Conservation (phyloP, 441 rosid species). For the Gossypium laxum region DNA sequence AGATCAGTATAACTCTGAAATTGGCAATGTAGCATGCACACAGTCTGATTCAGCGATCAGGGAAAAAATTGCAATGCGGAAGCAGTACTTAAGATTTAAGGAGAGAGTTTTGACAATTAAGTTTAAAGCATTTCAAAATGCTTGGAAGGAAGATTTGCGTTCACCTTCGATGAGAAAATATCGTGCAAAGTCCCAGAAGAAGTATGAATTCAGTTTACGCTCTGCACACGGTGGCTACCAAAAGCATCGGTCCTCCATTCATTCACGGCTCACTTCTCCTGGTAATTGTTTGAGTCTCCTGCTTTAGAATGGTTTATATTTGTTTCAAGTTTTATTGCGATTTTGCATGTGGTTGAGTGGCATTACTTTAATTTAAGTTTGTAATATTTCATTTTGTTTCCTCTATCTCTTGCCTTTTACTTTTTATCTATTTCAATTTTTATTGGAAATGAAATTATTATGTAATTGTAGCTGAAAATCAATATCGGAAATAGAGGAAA, state of each 20-base stretch:
- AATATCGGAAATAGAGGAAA: background rate
- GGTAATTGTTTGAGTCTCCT: slow-evolving; percentile 34
- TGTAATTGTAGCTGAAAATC: background rate
- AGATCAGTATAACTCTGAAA: slow-evolving; percentile 24
- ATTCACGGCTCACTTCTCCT: slow-evolving; percentile 55
- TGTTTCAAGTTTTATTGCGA: background rate
- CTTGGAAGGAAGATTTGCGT: slow-evolving; percentile 85
- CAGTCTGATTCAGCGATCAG: slow-evolving; percentile 32
- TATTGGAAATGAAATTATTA: background rate
- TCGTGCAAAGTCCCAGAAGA: slow-evolving; percentile 59
- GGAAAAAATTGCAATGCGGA: slow-evolving; percentile 43
- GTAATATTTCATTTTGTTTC: background rate
- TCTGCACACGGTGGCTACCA: slow-evolving; percentile 37
- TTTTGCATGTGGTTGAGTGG: slow-evolving; percentile 1
- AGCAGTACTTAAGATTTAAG: slow-evolving; percentile 45
- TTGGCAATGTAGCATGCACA: slow-evolving; percentile 18
- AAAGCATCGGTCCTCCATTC: slow-evolving; percentile 57
- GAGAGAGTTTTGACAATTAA: slow-evolving; percentile 73
- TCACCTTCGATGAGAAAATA: slow-evolving; percentile 42
- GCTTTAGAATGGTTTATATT: background rate
- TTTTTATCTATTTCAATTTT: background rate
- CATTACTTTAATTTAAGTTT: background rate
- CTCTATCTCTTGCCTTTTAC: background rate
- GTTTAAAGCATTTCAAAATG: slow-evolving; percentile 62
- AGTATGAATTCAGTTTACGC: slow-evolving; percentile 47